These are phyloP conservation scores for Pseudocercospora musae DNA, from an alignment of 2,329 filamentous ascomycete genomes.

Conservation along the genomic window DNA sequence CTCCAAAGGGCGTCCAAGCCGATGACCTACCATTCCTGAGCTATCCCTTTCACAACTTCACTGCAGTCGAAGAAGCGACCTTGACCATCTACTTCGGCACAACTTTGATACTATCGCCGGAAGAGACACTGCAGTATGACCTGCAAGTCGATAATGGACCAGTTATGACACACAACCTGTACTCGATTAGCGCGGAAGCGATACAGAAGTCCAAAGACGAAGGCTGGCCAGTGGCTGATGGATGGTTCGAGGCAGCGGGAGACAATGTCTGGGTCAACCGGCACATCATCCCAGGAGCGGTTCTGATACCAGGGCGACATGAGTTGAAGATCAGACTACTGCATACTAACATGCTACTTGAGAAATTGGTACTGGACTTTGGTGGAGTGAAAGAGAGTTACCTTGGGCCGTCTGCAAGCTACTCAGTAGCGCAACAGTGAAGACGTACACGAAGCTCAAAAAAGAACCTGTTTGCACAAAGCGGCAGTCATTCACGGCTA, in stretches of 20 bases:
- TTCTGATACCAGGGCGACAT: not conserved
- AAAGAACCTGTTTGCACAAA: not conserved
- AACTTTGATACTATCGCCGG: not conserved
- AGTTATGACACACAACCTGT: not conserved
- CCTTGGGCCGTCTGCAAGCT: slow-evolving; percentile 2
- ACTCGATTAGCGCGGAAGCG: slow-evolving; percentile 35
- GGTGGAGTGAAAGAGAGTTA: slow-evolving; percentile 4
- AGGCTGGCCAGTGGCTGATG: slow-evolving; percentile 26
- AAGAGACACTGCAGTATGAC: not conserved
- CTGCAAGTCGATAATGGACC: not conserved
- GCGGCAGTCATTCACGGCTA: not conserved
- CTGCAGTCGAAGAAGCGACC: not conserved
- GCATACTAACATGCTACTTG: not conserved
- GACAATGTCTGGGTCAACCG: slow-evolving; percentile 3
- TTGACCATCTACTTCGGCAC: not conserved
- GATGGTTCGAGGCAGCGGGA: slow-evolving; percentile 1
- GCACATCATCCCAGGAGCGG: not conserved
- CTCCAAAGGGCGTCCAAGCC: slow-evolving; percentile 39
- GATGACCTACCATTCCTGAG: slow-evolving; percentile 52
- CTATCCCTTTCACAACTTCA: not conserved
- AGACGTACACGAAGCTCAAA: too few species aligned
- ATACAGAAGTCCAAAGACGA: slow-evolving; percentile 22
- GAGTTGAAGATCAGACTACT: not conserved
- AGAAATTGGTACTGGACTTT: not conserved
- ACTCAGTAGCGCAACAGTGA: not conserved